These are phyloP conservation scores for Chytridiales sp. DNA, from an alignment of 371 early-diverging fungal genomes.

Conservation along the genomic window DNA sequence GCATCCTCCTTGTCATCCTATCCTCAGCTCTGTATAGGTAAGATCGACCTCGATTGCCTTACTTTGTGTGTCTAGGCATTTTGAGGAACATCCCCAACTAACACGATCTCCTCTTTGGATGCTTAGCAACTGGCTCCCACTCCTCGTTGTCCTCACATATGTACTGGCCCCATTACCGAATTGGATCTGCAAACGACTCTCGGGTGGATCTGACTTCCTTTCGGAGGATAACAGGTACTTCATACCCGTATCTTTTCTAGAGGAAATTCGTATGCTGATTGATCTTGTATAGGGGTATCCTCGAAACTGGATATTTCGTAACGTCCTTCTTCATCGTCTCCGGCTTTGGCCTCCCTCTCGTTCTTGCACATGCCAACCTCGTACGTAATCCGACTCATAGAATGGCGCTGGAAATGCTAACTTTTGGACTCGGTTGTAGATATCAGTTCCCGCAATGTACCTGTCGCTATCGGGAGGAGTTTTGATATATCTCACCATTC, in stretches of 20 bases:
- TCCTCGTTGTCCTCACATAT: conserved; percentile 83
- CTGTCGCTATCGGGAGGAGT: conserved; percentile 86
- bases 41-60: conserved; percentile 18
- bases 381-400: conserved; percentile 7
- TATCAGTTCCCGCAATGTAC: conserved; percentile 68
- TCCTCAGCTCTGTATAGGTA: conserved; percentile 89
- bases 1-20: conserved; percentile 86
- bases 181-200: conserved; percentile 72
- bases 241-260: too few species aligned
- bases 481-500: conserved; percentile 81
- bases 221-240: conserved; percentile 70
- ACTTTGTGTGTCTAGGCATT: neutral
- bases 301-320: conserved; percentile 88
- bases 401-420: neutral
- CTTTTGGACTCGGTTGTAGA: conserved; percentile 9
- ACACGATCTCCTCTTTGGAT: too few species aligned
- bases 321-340: conserved; percentile 89
- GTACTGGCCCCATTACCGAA: conserved; percentile 90
- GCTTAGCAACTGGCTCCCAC: conserved; percentile 89
- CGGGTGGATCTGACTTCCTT: conserved; percentile 71
- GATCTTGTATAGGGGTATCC: conserved; percentile 52
- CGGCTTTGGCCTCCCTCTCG: conserved; percentile 81
- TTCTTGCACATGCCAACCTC: conserved; percentile 73
- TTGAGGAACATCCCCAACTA: neutral
- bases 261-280: neutral